A percentile compares a stretch with the other conserved stretches of the same genome.
These are phyloP conservation scores for Sclerotinia subarctica DNA, from an alignment of 2,329 filamentous ascomycete species.

Conservation along the genomic window DNA sequence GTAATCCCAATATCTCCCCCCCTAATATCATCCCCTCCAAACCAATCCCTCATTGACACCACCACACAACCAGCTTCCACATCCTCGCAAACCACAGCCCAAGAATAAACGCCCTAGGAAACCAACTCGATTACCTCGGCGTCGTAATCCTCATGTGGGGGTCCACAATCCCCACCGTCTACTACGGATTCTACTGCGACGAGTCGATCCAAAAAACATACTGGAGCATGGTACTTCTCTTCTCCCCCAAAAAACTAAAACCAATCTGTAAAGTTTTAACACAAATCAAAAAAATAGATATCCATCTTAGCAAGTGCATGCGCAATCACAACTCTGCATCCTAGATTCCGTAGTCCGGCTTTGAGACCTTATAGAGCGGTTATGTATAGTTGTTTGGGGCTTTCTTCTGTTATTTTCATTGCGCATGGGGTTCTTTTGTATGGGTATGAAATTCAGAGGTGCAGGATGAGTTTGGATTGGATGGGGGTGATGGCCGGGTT, in stretches of 20 bases:
- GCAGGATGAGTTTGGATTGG: too few relatives aligned
- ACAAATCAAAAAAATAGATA: background rate
- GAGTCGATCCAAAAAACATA: conserved; percentile 38
- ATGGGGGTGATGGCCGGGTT: too few relatives aligned
- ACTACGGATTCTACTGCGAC: conserved; percentile 45
- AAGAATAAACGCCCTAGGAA: conserved; percentile 38
- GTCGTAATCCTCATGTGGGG: conserved; percentile 43
- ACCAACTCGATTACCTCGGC: conserved; percentile 42
- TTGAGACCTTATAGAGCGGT: background rate
- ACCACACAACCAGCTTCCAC: conserved; percentile 33
- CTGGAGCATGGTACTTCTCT: conserved; percentile 29
- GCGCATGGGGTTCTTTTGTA: conserved; percentile 16
- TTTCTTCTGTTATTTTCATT: conserved; percentile 3
- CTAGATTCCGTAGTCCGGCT: background rate
- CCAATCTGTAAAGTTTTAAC: too few relatives aligned
- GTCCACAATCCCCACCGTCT: conserved; percentile 42
- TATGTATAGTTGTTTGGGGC: conserved; percentile 12
- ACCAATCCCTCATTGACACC: background rate
- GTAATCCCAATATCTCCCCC: background rate
- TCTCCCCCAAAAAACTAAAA: background rate
- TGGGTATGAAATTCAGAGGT: too few relatives aligned
- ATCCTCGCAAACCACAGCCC: conserved; percentile 43
- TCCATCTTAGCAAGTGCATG: background rate
- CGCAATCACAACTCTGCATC: background rate
- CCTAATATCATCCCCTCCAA: too few relatives aligned